Percentiles rank a stretch among this genome's conserved stretches.
These are phyloP conservation scores for Salvia rosmarinus DNA, from an alignment of 257 asterid species.

Conservation along the genomic window DNA sequence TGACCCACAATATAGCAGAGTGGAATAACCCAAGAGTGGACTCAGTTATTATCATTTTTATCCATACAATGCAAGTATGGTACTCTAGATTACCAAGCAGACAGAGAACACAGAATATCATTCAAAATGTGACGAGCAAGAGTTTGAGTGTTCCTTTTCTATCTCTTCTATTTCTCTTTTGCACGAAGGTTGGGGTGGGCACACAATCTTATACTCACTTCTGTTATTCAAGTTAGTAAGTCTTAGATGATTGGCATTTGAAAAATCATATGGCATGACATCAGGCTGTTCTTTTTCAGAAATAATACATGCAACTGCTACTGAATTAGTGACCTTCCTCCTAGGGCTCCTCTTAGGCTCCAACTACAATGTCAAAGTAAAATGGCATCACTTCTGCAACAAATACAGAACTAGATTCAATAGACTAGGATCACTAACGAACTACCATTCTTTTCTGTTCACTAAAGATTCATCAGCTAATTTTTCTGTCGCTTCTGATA, in stretches of 20 bases:
- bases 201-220: neutral
- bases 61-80: neutral
- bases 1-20: no score
- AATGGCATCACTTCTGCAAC: neutral
- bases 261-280: neutral
- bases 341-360: neutral
- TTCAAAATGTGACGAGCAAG: neutral
- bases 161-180: neutral
- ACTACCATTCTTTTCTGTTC: slow-evolving; percentile 5
- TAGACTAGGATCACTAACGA: slow-evolving; percentile 3
- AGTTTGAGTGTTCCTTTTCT: neutral
- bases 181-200: neutral
- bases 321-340: slow-evolving; percentile 1
- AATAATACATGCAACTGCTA: neutral
- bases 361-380: neutral
- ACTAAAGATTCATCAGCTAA: neutral
- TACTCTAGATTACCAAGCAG: neutral
- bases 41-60: no score
- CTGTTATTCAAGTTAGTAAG: neutral
- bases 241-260: neutral
- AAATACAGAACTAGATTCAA: slow-evolving; percentile 1
- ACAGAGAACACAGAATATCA: neutral
- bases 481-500: neutral
- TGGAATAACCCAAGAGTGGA: no score
- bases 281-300: slow-evolving; percentile 12